phyloP scores from a whole-genome alignment of 1,284 basidiomycete genomes.

The Cutaneotrichosporon dermatis region DNA sequence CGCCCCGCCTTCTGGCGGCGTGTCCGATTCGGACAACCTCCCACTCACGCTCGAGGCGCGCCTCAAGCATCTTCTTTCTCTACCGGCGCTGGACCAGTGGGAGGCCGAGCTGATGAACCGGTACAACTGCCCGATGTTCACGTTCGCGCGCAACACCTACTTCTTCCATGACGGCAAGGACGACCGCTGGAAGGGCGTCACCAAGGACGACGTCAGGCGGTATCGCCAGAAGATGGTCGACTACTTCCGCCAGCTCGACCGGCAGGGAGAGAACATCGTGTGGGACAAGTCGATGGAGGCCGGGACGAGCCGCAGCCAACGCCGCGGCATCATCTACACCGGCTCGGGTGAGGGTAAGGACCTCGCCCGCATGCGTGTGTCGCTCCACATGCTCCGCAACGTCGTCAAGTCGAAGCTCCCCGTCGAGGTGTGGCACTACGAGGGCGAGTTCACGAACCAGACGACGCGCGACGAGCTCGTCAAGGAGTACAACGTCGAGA shows the following conservation, averaged over 20 bases:
- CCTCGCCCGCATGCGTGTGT: conserved; percentile 40
- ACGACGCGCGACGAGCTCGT: conserved; percentile 31
- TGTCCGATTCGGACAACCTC: conserved; percentile 24
- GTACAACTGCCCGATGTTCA: conserved; percentile 43
- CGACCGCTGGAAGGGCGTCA: conserved; percentile 42
- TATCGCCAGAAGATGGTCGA: conserved; percentile 45
- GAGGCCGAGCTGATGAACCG: conserved; percentile 40
- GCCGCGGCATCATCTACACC: conserved; percentile 49
- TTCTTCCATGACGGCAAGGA: conserved; percentile 44
- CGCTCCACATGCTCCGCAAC: conserved; percentile 47
- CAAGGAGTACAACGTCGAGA: conserved; percentile 29
- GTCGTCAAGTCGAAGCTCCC: conserved; percentile 47
- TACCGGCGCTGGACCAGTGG: conserved; percentile 42
- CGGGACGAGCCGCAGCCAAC: conserved; percentile 25
- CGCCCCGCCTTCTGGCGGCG: conserved; percentile 28
- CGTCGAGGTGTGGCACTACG: conserved; percentile 51
- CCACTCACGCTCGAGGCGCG: conserved; percentile 39
- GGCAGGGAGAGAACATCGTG: conserved; percentile 40
- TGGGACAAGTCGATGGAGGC: conserved; percentile 39
- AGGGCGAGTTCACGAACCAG: conserved; percentile 46
- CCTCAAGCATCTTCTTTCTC: conserved; percentile 29
- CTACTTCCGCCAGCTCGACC: conserved; percentile 41
- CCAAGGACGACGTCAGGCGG: conserved; percentile 35
- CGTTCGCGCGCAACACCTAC: conserved; percentile 43
- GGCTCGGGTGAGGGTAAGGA: conserved; percentile 49